phyloP scores from a whole-genome alignment of 2,329 filamentous ascomycete species.

The Fusarium globosum region DNA sequence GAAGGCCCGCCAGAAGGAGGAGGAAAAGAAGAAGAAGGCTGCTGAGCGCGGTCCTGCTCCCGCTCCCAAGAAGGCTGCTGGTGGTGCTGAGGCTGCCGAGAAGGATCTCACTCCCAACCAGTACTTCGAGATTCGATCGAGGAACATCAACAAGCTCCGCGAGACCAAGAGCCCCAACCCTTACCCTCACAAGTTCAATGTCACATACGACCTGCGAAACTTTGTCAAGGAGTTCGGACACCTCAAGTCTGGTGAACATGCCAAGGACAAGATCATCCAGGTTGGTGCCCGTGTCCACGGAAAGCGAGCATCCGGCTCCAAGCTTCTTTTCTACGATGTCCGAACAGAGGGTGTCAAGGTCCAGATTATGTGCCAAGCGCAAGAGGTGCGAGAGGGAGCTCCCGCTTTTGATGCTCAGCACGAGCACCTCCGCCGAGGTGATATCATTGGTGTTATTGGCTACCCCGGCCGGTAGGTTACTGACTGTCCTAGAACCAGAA shows the following conservation, averaged over 20 bases:
- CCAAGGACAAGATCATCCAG: constrained; percentile 78
- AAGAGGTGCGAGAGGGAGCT: constrained; percentile 76
- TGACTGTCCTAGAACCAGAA: background rate
- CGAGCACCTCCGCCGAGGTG: constrained; percentile 87
- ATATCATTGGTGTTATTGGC: constrained; percentile 77
- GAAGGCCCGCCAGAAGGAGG: constrained; percentile 89
- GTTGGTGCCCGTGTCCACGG: constrained; percentile 91
- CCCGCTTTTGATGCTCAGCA: constrained; percentile 87
- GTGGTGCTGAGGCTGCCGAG: constrained; percentile 70
- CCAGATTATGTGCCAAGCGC: constrained; percentile 92
- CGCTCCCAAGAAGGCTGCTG: constrained; percentile 55
- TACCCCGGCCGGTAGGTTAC: constrained; percentile 45
- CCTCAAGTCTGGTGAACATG: constrained; percentile 88
- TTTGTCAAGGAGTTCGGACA: constrained; percentile 82
- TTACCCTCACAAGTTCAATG: constrained; percentile 92
- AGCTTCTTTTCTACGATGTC: constrained; percentile 89
- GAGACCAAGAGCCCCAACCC: constrained; percentile 54
- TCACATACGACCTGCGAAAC: constrained; percentile 83
- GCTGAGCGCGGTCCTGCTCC: constrained; percentile 79
- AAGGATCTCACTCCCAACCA: constrained; percentile 69
- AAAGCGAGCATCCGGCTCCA: constrained; percentile 82
- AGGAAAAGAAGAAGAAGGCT: constrained; percentile 88
- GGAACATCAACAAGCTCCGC: constrained; percentile 68
- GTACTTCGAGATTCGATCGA: constrained; percentile 96
- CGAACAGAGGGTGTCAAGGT: constrained; percentile 70